Evolutionary conservation across 75 land plant species (phyloP).

Genomic region (Pinus tabuliformis): DNA sequence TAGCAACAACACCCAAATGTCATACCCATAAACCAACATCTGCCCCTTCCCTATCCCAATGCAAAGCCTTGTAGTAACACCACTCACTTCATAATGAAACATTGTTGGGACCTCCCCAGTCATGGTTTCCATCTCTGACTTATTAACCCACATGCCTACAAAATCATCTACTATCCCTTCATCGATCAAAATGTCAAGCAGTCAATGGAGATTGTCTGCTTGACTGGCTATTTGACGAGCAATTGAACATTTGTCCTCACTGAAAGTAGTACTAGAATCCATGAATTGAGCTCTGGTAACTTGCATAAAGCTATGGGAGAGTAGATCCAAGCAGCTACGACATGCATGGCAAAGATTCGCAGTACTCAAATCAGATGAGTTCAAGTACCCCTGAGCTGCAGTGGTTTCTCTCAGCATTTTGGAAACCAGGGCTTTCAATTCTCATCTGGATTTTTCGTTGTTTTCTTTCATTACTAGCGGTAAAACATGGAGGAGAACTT

Average conservation of each 20-base stretch:
- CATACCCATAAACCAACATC: slow-evolving; percentile 53
- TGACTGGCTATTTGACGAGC: slow-evolving; percentile 48
- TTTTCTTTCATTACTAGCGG: slow-evolving; percentile 69
- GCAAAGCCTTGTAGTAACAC: slow-evolving; percentile 75
- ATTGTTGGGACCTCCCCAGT: slow-evolving; percentile 55
- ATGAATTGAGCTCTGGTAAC: slow-evolving; percentile 33
- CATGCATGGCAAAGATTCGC: slow-evolving; percentile 58
- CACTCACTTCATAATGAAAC: slow-evolving; percentile 64
- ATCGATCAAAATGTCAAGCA: slow-evolving; percentile 66
- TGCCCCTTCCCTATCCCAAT: slow-evolving; percentile 86
- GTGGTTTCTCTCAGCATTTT: slow-evolving; percentile 60
- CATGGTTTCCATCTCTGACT: slow-evolving; percentile 54
- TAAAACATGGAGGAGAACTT: slow-evolving; percentile 51
- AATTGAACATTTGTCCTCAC: slow-evolving; percentile 30
- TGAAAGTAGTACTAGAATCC: slow-evolving; percentile 10
- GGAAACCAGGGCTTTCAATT: slow-evolving; percentile 67
- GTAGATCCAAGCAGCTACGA: slow-evolving; percentile 46
- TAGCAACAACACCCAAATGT: slow-evolving; percentile 53
- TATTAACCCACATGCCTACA: slow-evolving; percentile 54
- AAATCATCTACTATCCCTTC: slow-evolving; percentile 62
- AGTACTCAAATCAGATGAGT: slow-evolving; percentile 36
- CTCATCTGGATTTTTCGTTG: slow-evolving; percentile 72
- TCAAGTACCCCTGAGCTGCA: slow-evolving; percentile 14
- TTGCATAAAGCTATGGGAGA: slow-evolving; percentile 40
- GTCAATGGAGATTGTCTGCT: slow-evolving; percentile 80